Percentiles rank a stretch among this genome's conserved stretches.
phyloP scores from a whole-genome alignment of 371 early-diverging fungal genomes.

The Mortierella sp. region DNA sequence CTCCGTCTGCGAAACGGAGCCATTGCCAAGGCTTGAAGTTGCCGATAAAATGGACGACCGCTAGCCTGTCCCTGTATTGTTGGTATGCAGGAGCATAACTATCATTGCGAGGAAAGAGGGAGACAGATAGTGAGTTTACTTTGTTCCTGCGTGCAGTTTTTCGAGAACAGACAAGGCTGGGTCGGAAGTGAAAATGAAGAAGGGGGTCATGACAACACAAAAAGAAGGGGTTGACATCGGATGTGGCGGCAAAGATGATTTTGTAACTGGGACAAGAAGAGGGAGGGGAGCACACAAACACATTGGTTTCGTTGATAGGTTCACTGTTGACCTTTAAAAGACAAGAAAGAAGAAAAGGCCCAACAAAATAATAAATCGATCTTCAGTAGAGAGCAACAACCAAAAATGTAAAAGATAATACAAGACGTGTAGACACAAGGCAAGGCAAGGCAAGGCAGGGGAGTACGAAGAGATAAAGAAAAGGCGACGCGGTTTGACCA shows the following conservation, averaged over 20 bases:
- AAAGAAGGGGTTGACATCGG: neutral
- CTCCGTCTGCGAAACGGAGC: constrained; percentile 74
- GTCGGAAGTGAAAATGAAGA: constrained; percentile 3
- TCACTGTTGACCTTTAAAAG: neutral
- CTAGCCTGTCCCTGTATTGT: constrained; percentile 75
- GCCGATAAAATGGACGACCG: constrained; percentile 94
- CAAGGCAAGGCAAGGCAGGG: neutral
- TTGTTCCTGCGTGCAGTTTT: neutral
- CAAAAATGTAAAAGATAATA: constrained; percentile 1
- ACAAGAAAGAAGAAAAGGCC: constrained; percentile 7
- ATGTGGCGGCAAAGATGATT: neutral
- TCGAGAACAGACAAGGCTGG: neutral
- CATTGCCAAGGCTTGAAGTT: constrained; percentile 91
- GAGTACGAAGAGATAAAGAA: neutral
- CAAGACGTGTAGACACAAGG: neutral
- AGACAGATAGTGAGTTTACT: neutral
- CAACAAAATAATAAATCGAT: constrained; percentile 41
- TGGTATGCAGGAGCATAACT: constrained; percentile 83
- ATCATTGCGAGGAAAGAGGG: constrained; percentile 5
- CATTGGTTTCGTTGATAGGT: constrained; percentile 39
- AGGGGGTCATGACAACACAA: neutral
- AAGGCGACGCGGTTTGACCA: neutral
- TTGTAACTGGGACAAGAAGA: neutral
- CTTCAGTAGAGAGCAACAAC: neutral
- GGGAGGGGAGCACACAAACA: neutral